Evolutionary conservation across 1,284 basidiomycete genomes (phyloP).

Genomic region (Ustilago vetiveriae): DNA sequence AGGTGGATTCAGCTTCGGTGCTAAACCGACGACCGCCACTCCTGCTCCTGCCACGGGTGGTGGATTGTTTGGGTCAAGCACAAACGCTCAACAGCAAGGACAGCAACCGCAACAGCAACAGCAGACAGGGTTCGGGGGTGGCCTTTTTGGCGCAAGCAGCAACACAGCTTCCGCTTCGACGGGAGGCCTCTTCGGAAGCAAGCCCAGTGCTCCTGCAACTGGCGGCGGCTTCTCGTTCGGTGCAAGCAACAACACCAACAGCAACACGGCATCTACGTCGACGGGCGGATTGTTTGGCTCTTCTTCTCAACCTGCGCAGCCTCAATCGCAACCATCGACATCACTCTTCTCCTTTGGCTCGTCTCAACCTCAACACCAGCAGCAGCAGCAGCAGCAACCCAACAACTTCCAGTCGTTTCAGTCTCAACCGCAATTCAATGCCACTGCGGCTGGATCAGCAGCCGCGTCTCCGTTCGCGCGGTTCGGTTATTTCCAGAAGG

Average conservation of each 20-base stretch:
- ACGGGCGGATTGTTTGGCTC: slow-evolving; percentile 22
- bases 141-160: slow-evolving; percentile 33
- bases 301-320: slow-evolving; percentile 15
- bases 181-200: slow-evolving; percentile 40
- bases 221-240: slow-evolving; percentile 49
- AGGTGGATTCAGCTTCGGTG: slow-evolving; percentile 49
- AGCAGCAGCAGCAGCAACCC: slow-evolving; percentile 18
- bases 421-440: slow-evolving; percentile 21
- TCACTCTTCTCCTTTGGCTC: slow-evolving; percentile 22
- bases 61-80: slow-evolving; percentile 35
- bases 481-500: slow-evolving; percentile 59
- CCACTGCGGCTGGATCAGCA: slow-evolving; percentile 18
- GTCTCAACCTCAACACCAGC: slow-evolving; percentile 20
- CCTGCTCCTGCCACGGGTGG: slow-evolving; percentile 28
- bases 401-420: slow-evolving; percentile 12
- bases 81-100: slow-evolving; percentile 18
- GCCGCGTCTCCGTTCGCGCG: slow-evolving; percentile 49
- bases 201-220: slow-evolving; percentile 9
- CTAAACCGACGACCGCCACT: slow-evolving; percentile 23
- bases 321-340: slow-evolving; percentile 16
- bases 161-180: slow-evolving; percentile 17
- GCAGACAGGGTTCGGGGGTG: slow-evolving; percentile 20
- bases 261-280: slow-evolving; percentile 24
- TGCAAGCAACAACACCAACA: slow-evolving; percentile 4
- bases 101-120: slow-evolving; percentile 22